Evolutionary conservation across 139 green algal species (phyloP), one percentile per base, ranked within the genome.

Genomic region (Trebouxia sp.): DNA sequence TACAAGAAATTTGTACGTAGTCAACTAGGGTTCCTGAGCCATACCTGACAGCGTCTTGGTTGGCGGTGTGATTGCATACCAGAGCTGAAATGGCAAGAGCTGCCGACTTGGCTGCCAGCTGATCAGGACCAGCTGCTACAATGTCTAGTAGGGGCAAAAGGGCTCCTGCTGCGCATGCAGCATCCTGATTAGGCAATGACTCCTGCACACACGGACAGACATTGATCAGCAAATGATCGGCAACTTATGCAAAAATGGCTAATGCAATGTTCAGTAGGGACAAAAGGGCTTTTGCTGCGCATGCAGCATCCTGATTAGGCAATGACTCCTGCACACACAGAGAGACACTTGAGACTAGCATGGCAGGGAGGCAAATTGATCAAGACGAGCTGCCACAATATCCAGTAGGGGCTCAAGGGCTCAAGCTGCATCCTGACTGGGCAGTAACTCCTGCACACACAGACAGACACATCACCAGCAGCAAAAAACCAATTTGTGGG

Each of bases 1-100:
- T n/a, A n/a, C n/a, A n/a, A n/a, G n/a, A n/a, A n/a, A n/a, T n/a
- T n/a, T n/a, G n/a, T n/a, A n/a, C n/a, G n/a, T n/a, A n/a, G n/a
- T 28, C 26, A 12, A n/a, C n/a, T n/a, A n/a, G n/a, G n/a, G n/a
- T n/a, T n/a, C n/a, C n/a, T n/a, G n/a, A n/a, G n/a, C 6, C 32
- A 22, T 20, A 72, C 62, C 62, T 72, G 32, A 72, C 37, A 24
- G 62, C 62, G 43, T 72, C 62, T 17, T 72, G 62, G 11, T 72
- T 72, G 15, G 62, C 62, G 28, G 62, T 42, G 20, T 72, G 62
- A 17, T 72, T 72, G 62, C n/a, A 14, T 42, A 35, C 11, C 32
- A 72, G 62, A 8, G 62, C 62, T n/a, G 62, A 72, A 24, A 72
- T 72, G 35, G 35, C 62, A 45, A 72, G 35, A 10, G 62, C 35